These are phyloP conservation scores for Coriolopsis trogii DNA, from an alignment of 1,284 basidiomycete genomes.

Conservation along the genomic window DNA sequence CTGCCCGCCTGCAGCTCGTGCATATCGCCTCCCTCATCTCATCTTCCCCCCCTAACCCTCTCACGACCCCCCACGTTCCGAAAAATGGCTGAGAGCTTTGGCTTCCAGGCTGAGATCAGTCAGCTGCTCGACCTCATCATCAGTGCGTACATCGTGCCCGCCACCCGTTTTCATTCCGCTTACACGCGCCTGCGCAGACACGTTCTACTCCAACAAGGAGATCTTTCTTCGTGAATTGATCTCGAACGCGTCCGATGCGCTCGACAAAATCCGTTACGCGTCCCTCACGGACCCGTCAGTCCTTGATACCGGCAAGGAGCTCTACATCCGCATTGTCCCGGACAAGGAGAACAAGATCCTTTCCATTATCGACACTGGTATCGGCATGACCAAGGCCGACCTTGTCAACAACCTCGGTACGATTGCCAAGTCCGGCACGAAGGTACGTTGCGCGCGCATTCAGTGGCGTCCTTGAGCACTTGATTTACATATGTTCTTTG, in stretches of 20 bases:
- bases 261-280: constrained; percentile 96
- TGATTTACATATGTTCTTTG: no score
- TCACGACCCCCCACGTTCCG: constrained; percentile 14
- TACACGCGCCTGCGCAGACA: constrained; percentile 59
- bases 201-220: constrained; percentile 99
- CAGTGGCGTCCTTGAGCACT: no score
- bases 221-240: constrained; percentile 97
- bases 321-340: constrained; percentile 90
- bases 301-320: constrained; percentile 88
- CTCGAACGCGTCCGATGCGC: constrained; percentile 91
- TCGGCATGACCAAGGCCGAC: constrained; percentile 99
- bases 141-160: constrained; percentile 52
- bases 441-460: constrained; percentile 62
- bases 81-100: constrained; percentile 83
- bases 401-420: constrained; percentile 99
- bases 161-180: constrained; percentile 1
- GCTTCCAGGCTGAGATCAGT: constrained; percentile 97
- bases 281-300: constrained; percentile 90
- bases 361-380: constrained; percentile 93
- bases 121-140: constrained; percentile 92
- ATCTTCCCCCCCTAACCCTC: constrained; percentile 8
- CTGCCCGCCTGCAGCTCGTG: constrained; percentile 15
- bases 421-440: constrained; percentile 97
- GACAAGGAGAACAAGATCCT: constrained; percentile 97
- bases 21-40: constrained; percentile 16